Conservation (phyloP, 2,329 filamentous ascomycete species). For the Colletotrichum musicola region DNA sequence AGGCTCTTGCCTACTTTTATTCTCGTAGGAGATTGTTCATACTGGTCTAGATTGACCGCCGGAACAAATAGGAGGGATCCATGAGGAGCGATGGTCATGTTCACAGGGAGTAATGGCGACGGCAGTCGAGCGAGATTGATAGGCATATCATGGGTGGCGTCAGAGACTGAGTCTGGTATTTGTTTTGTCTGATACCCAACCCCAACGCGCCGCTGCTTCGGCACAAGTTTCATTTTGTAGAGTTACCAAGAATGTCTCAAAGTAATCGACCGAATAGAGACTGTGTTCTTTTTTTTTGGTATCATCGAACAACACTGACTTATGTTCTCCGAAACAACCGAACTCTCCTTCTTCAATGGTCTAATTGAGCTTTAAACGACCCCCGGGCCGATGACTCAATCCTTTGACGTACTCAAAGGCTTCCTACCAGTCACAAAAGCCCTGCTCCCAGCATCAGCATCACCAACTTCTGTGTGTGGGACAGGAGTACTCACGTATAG, state of each 20-base stretch:
- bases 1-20: too few relatives aligned
- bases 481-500: conserved; percentile 40
- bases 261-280: too few relatives aligned
- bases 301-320: too few relatives aligned
- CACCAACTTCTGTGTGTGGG: not conserved
- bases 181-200: not conserved
- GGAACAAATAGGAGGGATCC: not conserved
- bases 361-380: too few relatives aligned
- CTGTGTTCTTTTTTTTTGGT: too few relatives aligned
- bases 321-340: too few relatives aligned
- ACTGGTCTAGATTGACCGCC: not conserved
- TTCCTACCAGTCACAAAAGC: conserved; percentile 1
- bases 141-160: not conserved
- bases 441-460: not conserved
- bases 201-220: not conserved
- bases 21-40: not conserved
- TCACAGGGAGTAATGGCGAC: not conserved
- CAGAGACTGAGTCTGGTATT: not conserved
- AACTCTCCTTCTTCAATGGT: too few relatives aligned
- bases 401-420: not conserved
- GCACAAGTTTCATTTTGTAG: not conserved
- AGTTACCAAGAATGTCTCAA: too few relatives aligned
- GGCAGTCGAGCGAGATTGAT: not conserved
- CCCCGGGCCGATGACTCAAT: too few relatives aligned
- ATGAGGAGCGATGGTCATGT: not conserved